Conservation (phyloP, 2,329 filamentous ascomycete genomes). For the Alternaria brassicicola region DNA sequence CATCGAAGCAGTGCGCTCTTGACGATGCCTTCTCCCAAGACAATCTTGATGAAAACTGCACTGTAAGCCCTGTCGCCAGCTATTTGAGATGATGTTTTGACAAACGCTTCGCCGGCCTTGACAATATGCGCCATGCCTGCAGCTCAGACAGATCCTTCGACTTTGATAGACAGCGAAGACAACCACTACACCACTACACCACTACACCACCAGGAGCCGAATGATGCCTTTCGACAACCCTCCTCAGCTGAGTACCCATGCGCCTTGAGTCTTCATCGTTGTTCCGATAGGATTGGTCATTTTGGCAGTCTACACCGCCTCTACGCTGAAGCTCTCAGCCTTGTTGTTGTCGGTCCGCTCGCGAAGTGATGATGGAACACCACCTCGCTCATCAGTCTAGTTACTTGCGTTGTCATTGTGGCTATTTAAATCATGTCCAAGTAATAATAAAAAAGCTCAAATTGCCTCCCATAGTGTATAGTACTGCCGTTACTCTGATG, state of each 20-base stretch:
- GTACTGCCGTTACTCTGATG: too few species aligned
- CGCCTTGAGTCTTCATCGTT: not conserved
- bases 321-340: slow-evolving; percentile 1
- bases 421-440: not conserved
- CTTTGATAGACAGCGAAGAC: not conserved
- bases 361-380: not conserved
- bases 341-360: not conserved
- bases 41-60: not conserved
- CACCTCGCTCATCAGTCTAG: not conserved
- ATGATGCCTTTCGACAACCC: not conserved
- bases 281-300: slow-evolving; percentile 9
- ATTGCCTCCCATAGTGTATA: not conserved
- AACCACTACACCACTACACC: not conserved
- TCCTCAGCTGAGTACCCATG: not conserved
- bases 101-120: not conserved
- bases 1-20: not conserved
- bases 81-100: not conserved
- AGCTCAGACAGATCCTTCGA: not conserved
- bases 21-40: not conserved
- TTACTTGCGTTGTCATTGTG: not conserved
- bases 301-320: slow-evolving; percentile 9
- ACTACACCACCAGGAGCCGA: not conserved
- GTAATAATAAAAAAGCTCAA: not conserved
- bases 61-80: not conserved
- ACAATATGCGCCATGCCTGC: not conserved